A percentile compares a stretch with the other conserved stretches of the same genome.
Conservation (phyloP, 371 early-diverging fungal genomes). For the Conidiobolus incongruus region DNA sequence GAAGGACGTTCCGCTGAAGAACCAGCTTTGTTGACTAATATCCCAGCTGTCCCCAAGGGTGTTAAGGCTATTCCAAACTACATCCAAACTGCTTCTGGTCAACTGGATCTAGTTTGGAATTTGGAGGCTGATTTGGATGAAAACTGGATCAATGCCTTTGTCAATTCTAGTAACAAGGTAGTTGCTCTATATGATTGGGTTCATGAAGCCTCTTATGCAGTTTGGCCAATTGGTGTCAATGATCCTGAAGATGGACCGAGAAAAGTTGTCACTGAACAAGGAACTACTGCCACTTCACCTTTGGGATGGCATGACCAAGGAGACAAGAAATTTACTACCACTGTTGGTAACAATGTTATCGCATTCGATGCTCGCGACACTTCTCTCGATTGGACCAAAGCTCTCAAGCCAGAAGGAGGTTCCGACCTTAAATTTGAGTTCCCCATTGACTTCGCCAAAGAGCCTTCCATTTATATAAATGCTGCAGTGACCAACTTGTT, state of each 20-base stretch:
- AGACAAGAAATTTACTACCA: slow-evolving; percentile 36
- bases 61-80: too few species aligned
- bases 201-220: background rate
- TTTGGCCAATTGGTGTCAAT: too few species aligned
- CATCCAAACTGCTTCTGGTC: background rate
- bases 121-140: background rate
- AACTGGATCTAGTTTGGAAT: background rate
- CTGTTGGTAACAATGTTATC: slow-evolving; percentile 59
- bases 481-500: slow-evolving; percentile 81
- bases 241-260: slow-evolving; percentile 41
- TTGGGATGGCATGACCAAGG: slow-evolving; percentile 51
- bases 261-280: slow-evolving; percentile 39
- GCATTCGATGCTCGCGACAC: slow-evolving; percentile 45
- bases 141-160: background rate
- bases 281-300: slow-evolving; percentile 47
- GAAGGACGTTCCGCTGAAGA: too few species aligned
- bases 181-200: background rate
- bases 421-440: slow-evolving; percentile 47
- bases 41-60: background rate
- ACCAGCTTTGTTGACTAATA: too few species aligned
- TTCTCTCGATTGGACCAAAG: slow-evolving; percentile 44
- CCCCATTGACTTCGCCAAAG: slow-evolving; percentile 29
- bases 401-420: slow-evolving; percentile 48
- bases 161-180: background rate
- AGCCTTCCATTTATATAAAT: slow-evolving; percentile 52